Evolutionary conservation across 2,329 filamentous ascomycete species (phyloP), one percentile per base, ranked within the genome.

Genomic region (Rutstroemia sydowiana): DNA sequence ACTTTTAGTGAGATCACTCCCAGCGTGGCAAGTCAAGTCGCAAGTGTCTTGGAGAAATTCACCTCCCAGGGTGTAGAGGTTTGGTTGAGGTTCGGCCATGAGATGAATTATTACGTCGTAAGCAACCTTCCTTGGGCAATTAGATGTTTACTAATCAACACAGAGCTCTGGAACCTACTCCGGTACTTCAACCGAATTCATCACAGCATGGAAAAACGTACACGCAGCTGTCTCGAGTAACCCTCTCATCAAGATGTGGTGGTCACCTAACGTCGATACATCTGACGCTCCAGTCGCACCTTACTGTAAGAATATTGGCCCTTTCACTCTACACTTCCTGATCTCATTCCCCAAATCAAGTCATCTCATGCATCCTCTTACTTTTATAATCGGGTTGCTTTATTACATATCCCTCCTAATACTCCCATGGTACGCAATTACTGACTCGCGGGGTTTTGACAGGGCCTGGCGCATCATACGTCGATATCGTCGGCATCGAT

Each of bases 91-190:
- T 54, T 54, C 14, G 47, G 52, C 4, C 52, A 54, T 51, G 52
- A 54, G 48, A 54, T 54, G 52, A 54, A 54, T 31, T 54, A 46
- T 20, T 54, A 54, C 41, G 42, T 45, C 10, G 52, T 54, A 21
- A 41, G 40, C 37, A 26, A 20, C 18, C 4, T 13, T 5, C 34
- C 16, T 11, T 30, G n/a, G 13, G 3, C 14, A 21, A 10, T 14
- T 32, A 2, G 10, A n/a, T 11, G 31, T 28, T 43, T 39, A 53
- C 20, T 32, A 23, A 28, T 14, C 5, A 45, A 3, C 18, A 8
- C 45, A 54, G 47, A 40, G 26, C 13, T 11, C 13, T 34, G 28
- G 30, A 20, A 54, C 42, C 26, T 54, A 54, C 14, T n/a, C 21
- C 13, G 52, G 52, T 32, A 51, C 47, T 1, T 14, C 34, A 8